Percentiles rank a stretch among this genome's conserved stretches.
Conservation (phyloP, 257 asterid species). For the Scutellaria minor region DNA sequence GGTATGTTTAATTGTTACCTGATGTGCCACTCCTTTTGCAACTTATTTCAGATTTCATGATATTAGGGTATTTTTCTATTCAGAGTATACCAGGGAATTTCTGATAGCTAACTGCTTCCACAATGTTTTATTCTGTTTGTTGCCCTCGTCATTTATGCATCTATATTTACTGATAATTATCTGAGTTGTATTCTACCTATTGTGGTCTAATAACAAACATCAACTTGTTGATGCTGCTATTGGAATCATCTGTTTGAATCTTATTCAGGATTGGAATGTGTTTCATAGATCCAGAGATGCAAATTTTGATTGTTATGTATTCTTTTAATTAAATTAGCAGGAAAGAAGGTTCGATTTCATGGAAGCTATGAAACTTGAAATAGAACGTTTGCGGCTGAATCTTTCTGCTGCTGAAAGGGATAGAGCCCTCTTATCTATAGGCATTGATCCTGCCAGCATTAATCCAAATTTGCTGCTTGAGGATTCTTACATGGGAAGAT, state of each 20-base stretch:
- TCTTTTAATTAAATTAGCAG: slow-evolving; percentile 52
- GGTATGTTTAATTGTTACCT: slow-evolving; percentile 55
- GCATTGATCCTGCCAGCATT: slow-evolving; percentile 94
- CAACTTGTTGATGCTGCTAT: slow-evolving; percentile 15
- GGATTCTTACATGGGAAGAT: slow-evolving; percentile 73
- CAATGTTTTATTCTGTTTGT: slow-evolving; percentile 14
- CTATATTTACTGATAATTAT: slow-evolving; percentile 1
- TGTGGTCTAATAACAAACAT: slow-evolving; percentile 25
- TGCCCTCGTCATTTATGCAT: background rate
- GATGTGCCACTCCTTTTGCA: slow-evolving; percentile 1
- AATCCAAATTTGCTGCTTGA: slow-evolving; percentile 80
- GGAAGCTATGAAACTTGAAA: slow-evolving; percentile 93
- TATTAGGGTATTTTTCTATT: background rate
- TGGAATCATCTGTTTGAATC: background rate
- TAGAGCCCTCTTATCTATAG: slow-evolving; percentile 83
- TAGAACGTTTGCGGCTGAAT: slow-evolving; percentile 78
- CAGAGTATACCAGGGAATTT: background rate
- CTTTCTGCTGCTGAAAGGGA: slow-evolving; percentile 98
- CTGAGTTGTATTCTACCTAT: slow-evolving; percentile 2
- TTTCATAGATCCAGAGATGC: slow-evolving; percentile 24
- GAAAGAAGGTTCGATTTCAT: slow-evolving; percentile 67
- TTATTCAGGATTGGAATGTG: slow-evolving; percentile 17
- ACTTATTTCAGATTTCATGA: slow-evolving; percentile 17
- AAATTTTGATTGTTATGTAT: slow-evolving; percentile 18
- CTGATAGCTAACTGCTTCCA: slow-evolving; percentile 12